Evolutionary conservation across 306 rosid genomes (phyloP).

Genomic region (Lablab purpureus): DNA sequence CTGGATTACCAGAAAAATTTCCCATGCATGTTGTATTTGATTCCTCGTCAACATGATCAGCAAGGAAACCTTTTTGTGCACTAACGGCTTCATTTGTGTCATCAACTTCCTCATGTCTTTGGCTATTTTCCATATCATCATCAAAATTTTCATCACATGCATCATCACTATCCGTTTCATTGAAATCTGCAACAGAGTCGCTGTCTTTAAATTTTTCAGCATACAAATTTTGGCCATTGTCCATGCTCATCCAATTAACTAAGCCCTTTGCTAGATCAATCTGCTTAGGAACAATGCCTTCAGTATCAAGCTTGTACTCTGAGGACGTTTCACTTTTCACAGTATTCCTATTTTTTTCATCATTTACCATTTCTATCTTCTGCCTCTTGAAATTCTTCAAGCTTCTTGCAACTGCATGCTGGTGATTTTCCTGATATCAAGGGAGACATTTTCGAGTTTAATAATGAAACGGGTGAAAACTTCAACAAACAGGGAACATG

Average conservation of each 20-base stretch:
- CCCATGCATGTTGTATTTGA: slow-evolving; percentile 31
- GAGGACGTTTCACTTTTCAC: slow-evolving; percentile 52
- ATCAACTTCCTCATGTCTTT: slow-evolving; percentile 47
- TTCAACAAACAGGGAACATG: slow-evolving; percentile 24
- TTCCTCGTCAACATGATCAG: slow-evolving; percentile 44
- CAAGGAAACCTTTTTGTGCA: slow-evolving; percentile 33
- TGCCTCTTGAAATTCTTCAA: slow-evolving; percentile 65
- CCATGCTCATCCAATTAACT: slow-evolving; percentile 88
- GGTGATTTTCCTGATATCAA: slow-evolving; percentile 57
- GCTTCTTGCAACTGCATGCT: slow-evolving; percentile 51
- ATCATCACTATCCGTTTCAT: slow-evolving; percentile 64
- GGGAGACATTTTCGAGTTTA: slow-evolving; percentile 8
- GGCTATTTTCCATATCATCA: slow-evolving; percentile 42
- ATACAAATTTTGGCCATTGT: slow-evolving; percentile 60
- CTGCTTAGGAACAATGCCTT: slow-evolving; percentile 47
- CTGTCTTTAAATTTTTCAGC: slow-evolving; percentile 57
- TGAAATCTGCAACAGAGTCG: slow-evolving; percentile 56
- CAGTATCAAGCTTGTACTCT: slow-evolving; percentile 45
- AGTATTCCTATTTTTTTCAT: slow-evolving; percentile 46
- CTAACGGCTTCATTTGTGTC: slow-evolving; percentile 38
- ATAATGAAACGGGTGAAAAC: slow-evolving; percentile 4
- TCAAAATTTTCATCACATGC: slow-evolving; percentile 54
- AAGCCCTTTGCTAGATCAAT: slow-evolving; percentile 39
- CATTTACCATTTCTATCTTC: slow-evolving; percentile 47
- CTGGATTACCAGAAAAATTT: slow-evolving; percentile 32